phyloP scores from a whole-genome alignment of 164 flowering plant genomes.

The Vitis riparia region DNA sequence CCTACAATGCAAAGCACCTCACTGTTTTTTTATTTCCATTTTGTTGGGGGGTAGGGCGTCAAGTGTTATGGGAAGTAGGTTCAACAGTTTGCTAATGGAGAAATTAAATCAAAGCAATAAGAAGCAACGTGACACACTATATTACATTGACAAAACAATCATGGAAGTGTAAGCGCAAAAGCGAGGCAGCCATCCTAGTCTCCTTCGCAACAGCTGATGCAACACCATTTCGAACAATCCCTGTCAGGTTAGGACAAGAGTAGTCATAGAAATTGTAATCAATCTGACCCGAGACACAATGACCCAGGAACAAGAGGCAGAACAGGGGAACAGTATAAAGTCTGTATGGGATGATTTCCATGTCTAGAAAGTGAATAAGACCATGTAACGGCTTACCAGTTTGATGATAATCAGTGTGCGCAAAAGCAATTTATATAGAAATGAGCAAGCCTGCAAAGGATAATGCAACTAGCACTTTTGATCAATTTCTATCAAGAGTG shows the following conservation, averaged over 20 bases:
- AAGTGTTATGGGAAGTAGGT: no score
- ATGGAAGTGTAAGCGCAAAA: conserved; percentile 71
- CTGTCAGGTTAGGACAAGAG: conserved; percentile 57
- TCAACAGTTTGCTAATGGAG: no score
- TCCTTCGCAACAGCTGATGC: conserved; percentile 62
- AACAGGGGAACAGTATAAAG: conserved; percentile 17
- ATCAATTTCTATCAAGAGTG: conserved; percentile 24
- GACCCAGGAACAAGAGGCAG: conserved; percentile 28
- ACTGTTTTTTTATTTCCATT: no score
- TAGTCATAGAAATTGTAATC: conserved; percentile 45
- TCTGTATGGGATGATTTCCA: conserved; percentile 16
- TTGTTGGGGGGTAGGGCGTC: no score
- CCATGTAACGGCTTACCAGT: not conserved
- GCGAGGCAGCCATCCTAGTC: conserved; percentile 73
- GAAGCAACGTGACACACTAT: not conserved
- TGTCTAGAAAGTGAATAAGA: conserved; percentile 6
- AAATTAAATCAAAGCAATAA: no score
- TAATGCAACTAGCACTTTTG: not conserved
- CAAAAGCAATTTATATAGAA: conserved; percentile 26
- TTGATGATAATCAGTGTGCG: conserved; percentile 4
- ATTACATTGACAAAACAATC: conserved; percentile 78
- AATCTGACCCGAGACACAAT: conserved; percentile 42
- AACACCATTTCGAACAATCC: conserved; percentile 49
- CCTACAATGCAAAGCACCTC: no score
- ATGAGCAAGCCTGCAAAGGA: not conserved